Conservation (phyloP, 2,329 filamentous ascomycete species). For the Stylonectria norvegica region DNA sequence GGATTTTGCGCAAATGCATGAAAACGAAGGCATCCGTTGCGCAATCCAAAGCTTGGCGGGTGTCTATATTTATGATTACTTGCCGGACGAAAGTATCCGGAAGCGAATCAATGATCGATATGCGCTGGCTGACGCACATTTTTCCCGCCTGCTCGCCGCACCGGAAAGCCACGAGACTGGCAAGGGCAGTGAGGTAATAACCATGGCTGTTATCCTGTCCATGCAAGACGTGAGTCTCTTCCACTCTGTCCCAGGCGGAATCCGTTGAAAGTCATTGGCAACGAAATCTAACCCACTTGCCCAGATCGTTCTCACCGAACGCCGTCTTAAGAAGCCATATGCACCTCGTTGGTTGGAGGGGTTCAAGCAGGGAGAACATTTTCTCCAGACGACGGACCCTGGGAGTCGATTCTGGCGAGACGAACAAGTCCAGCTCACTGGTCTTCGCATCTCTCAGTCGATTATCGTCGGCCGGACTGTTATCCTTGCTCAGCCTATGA, state of each 20-base stretch:
- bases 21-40: constrained; percentile 31
- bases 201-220: constrained; percentile 36
- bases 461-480: constrained; percentile 39
- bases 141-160: constrained; percentile 28
- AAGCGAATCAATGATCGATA: constrained; percentile 34
- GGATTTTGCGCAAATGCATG: constrained; percentile 39
- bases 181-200: constrained; percentile 33
- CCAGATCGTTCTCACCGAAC: constrained; percentile 37
- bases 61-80: constrained; percentile 41
- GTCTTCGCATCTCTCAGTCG: constrained; percentile 36
- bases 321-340: constrained; percentile 31
- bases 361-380: constrained; percentile 33
- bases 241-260: background rate
- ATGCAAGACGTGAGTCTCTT: constrained; percentile 39
- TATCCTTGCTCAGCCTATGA: constrained; percentile 40
- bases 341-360: constrained; percentile 38
- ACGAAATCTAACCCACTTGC: background rate
- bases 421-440: constrained; percentile 32
- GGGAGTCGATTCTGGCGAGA: constrained; percentile 36
- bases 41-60: constrained; percentile 41
- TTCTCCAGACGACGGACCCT: constrained; percentile 35
- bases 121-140: constrained; percentile 28
- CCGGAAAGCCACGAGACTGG: constrained; percentile 17
- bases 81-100: constrained; percentile 31
- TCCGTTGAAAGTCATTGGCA: background rate